phyloP scores from a whole-genome alignment of 352 stramenopile species.

The Plasmopara viticola region DNA sequence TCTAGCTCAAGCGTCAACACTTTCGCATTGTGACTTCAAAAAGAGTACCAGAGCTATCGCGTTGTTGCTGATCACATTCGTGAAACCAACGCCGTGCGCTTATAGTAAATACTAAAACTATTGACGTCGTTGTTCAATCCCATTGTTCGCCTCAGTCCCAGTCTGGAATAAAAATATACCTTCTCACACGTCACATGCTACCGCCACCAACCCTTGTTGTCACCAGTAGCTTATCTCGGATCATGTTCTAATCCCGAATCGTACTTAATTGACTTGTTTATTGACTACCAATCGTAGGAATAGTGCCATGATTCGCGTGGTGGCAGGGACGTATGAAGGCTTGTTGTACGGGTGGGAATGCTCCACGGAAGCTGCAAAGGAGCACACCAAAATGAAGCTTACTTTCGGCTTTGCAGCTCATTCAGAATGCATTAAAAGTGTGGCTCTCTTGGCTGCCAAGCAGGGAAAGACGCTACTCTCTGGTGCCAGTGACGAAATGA shows the following conservation, averaged over 20 bases:
- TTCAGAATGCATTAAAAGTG: constrained; percentile 81
- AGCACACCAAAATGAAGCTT: constrained; percentile 64
- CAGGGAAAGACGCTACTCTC: constrained; percentile 79
- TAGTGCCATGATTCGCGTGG: constrained; percentile 62
- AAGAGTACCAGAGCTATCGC: constrained; percentile 9
- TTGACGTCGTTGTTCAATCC: constrained; percentile 11
- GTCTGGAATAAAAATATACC: constrained; percentile 17
- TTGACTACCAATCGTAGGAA: constrained; percentile 29
- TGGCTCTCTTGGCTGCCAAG: constrained; percentile 72
- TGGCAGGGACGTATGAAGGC: constrained; percentile 81
- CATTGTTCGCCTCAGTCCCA: constrained; percentile 14
- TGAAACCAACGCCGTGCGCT: constrained; percentile 23
- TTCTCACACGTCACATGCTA: constrained; percentile 41
- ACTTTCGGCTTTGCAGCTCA: constrained; percentile 82
- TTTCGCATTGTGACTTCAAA: constrained; percentile 22
- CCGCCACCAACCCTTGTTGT: constrained; percentile 13
- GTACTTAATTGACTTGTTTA: constrained; percentile 21
- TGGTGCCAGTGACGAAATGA: constrained; percentile 79
- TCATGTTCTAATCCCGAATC: constrained; percentile 17
- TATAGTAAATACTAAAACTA: constrained; percentile 6
- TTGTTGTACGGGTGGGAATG: constrained; percentile 83
- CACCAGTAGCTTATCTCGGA: constrained; percentile 7
- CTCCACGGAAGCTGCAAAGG: constrained; percentile 24
- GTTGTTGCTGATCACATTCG: not conserved
- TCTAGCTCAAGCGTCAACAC: constrained; percentile 3